Base-by-base conservation (phyloP, 2,329 filamentous ascomycete species). In the Nectriaceae sp. region DNA sequence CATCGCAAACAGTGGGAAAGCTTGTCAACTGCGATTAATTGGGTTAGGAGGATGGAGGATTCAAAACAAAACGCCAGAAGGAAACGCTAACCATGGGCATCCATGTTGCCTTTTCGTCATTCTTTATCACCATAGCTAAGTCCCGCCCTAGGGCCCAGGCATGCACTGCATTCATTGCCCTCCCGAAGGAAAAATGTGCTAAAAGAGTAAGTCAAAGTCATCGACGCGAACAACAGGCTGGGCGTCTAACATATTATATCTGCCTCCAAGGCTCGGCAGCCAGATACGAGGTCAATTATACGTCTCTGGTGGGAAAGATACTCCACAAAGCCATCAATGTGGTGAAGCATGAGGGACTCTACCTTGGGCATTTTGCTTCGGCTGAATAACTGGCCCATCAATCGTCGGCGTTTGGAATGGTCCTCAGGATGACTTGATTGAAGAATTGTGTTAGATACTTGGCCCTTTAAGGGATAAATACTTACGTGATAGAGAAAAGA, bases 331-430 rank as follows among this genome's bases (percentile, higher is more conserved):
- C 33, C 22, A 1, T 52, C 18, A 4, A 63, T 43, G 13, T 65
- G 57, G 21, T 55, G 44, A 2, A 53, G 11, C 45, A 65, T 65
- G 1, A 65, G 46, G 0, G 45, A 47, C 45, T 65, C 61, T 1
- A 65, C 38, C 11, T 60, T 55, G 0, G 49, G 39, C 6, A 66
- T 56, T 22, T 64, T 66, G 8, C 52, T 64, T 18, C 59, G 46
- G 18, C 55, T 65, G 39, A 61, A 66, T 0, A 66, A 22, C 20
- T 64, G 63, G 1, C 60, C 62, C 54, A 66, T 63, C 3, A 66
- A 50, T 13, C 63, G 60, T 39, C 64, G 53, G 10, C 63, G 46
- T 33, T 64, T 61, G 3, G 61, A 42, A 44, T 65, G 64, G 6
- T 65, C 61, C 11, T 51, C 47, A 2, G 57, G 57, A 16, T 64